Base-by-base conservation (phyloP, 2,329 filamentous ascomycete species). In the Botrytis deweyae region DNA sequence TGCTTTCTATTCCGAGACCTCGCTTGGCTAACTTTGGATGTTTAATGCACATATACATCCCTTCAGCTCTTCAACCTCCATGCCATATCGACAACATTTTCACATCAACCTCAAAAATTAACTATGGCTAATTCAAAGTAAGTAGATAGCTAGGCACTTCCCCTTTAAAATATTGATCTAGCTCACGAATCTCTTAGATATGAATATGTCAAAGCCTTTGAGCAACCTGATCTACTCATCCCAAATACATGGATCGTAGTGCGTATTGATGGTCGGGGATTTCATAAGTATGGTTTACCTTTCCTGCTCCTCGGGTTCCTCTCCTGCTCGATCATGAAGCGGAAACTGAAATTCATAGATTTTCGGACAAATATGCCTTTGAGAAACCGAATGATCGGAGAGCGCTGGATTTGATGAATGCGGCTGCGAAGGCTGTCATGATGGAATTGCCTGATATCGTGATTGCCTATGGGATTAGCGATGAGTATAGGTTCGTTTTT, bases 191-290 rank as follows among this genome's bases (percentile, higher is more conserved):
- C 7, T 16, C 9, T 25, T 49, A 97, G 93, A 83, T 98, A 94
- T 82, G 95, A 97, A 84, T 99, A 99, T 83, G 95, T 98, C 76
- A 93, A 93, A 81, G 84, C 86, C 66, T 98, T 98, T 80, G 96
- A 99, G 86, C 92, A 92, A 80, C 85, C 90, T 10, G 94, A 98
- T 81, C 84, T 84, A 65, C 85, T 99, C 59, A 87, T 98, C 36
- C 93, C 91, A 72, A 97, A 97, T 81, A 98, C 95, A 40, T 99
- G 95, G 94, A 92, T 98, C 73, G 94, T 98, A 33, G 91, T 99
- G 73, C 91, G 96, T 75, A 91, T 99, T 80, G 96, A 99, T 83
- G 96, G 96, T 38, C 88, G 95, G 76, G 95, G 94, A 29, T 99
- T 99, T 83, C 96, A 95, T 80, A 98, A 97, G 94, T 97, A 85